These are phyloP conservation scores for Trametes cinnabarina DNA, from an alignment of 768 basidiomycete genomes.

Conservation along the genomic window DNA sequence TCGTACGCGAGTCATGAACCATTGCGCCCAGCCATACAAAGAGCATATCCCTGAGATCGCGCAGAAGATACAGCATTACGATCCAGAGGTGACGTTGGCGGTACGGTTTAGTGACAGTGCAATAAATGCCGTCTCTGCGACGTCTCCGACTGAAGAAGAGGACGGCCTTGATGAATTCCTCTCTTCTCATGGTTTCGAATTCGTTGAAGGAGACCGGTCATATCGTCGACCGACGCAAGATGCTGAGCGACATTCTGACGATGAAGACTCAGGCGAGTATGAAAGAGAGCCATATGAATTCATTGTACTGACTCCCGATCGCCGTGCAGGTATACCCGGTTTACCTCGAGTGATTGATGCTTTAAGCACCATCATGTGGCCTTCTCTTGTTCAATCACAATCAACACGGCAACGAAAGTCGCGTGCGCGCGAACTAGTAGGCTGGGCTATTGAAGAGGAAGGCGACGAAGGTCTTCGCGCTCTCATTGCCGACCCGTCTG, in stretches of 20 bases:
- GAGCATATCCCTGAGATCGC: slow-evolving; percentile 53
- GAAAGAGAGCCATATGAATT: too few species aligned
- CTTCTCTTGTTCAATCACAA: slow-evolving; percentile 59
- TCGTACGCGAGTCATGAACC: neutral
- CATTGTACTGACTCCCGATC: neutral
- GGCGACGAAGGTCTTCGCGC: slow-evolving; percentile 39
- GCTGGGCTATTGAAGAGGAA: slow-evolving; percentile 39
- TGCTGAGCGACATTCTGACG: slow-evolving; percentile 17
- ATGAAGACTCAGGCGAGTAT: slow-evolving; percentile 24
- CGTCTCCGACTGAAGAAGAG: slow-evolving; percentile 38
- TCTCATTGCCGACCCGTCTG: slow-evolving; percentile 22
- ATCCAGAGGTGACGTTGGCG: slow-evolving; percentile 72
- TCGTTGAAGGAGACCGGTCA: slow-evolving; percentile 52
- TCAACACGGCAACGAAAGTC: slow-evolving; percentile 28
- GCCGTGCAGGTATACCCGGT: slow-evolving; percentile 31
- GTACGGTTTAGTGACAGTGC: slow-evolving; percentile 45
- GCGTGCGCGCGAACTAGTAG: slow-evolving; percentile 36
- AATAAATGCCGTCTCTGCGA: slow-evolving; percentile 3
- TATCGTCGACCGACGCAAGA: slow-evolving; percentile 20
- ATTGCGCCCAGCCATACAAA: slow-evolving; percentile 48
- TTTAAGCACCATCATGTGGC: slow-evolving; percentile 87
- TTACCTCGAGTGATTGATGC: slow-evolving; percentile 75
- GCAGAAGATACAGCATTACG: slow-evolving; percentile 46
- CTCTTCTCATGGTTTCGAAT: slow-evolving; percentile 73
- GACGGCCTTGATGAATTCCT: slow-evolving; percentile 64